Evolutionary conservation across 768 basidiomycete species (phyloP).

Genomic region (Mycena alexandri): DNA sequence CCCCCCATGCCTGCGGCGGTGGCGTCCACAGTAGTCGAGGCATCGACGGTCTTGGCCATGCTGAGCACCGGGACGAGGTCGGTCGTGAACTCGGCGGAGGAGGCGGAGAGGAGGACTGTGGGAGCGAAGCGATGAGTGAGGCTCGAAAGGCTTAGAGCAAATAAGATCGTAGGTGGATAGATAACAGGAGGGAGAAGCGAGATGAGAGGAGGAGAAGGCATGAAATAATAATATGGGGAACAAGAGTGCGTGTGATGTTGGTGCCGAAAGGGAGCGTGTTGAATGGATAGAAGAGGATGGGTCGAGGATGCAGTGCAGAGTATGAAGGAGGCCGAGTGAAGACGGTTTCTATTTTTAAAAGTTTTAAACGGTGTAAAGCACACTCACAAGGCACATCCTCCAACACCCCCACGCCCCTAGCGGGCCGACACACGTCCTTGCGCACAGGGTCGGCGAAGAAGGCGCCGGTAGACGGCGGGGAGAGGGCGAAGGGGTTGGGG

Average conservation of each 20-base stretch:
- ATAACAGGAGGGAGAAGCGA: no score
- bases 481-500: slow-evolving; percentile 24
- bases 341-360: no score
- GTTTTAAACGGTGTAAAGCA: no score
- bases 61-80: slow-evolving; percentile 36
- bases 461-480: slow-evolving; percentile 21
- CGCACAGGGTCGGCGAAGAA: slow-evolving; percentile 22
- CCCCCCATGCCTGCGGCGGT: neutral
- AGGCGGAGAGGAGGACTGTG: slow-evolving; percentile 36
- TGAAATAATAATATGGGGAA: no score
- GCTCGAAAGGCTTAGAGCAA: no score
- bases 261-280: neutral
- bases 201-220: no score
- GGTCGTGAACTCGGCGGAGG: slow-evolving; percentile 38
- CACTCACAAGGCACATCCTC: slow-evolving; percentile 30
- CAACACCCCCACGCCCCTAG: slow-evolving; percentile 6
- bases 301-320: no score
- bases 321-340: no score
- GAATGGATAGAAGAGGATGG: neutral
- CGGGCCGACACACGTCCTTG: slow-evolving; percentile 4
- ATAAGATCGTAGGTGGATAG: no score
- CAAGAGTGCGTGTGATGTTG: no score
- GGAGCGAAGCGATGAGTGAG: no score
- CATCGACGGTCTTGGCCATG: slow-evolving; percentile 33
- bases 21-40: no score